Evolutionary conservation across 2,329 filamentous ascomycete species (phyloP), one percentile per base, ranked within the genome.

Genomic region (Amphichorda felina): DNA sequence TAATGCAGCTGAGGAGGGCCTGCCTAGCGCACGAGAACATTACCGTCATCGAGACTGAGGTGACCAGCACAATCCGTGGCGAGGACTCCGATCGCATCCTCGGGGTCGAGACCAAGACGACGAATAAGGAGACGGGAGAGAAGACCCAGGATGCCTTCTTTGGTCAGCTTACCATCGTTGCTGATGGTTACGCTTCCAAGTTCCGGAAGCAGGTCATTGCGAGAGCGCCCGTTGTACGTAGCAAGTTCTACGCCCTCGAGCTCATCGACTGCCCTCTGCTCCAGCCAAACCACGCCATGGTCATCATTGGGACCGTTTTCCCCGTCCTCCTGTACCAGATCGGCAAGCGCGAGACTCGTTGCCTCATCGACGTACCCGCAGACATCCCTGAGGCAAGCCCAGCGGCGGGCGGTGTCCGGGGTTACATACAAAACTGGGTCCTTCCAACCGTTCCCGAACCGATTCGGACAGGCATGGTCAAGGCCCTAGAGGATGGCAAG

Each of bases 291-390:
- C 84, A 85, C 54, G 91, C 89, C 15, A 87, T 94, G 57, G 89
- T 98, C 44, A 68, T 95, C 37, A 82, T 98, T 42, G 80, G 80
- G 48, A 73, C 84, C 43, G 72, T 75, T 31, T 67, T 57, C 41
- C 89, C 91, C 1, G 76, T 94, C 24, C 76, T 98, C 17, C 73
- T 98, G 39, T 98, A 98, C 66, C 91, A 96, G 62, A 98, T 98
- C 54, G 89, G 91, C 51, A 82, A 85, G 4, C 88, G 82, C 61
- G 91, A 96, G 63, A 98, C 91, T 2, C 78, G 91, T 44, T 83
- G 82, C 10, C 72, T 98, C 16, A 75, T 96, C 49, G 88, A 96
- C 55, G 77, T 96, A 10, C 89, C 89, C 4, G 74, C 81, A 21
- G 75, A 80, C 50, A 68, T 84, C 2, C 77, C 85, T 7, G 76